phyloP scores from a whole-genome alignment of 73 alveolate genomes.

The Stentor coeruleus region DNA sequence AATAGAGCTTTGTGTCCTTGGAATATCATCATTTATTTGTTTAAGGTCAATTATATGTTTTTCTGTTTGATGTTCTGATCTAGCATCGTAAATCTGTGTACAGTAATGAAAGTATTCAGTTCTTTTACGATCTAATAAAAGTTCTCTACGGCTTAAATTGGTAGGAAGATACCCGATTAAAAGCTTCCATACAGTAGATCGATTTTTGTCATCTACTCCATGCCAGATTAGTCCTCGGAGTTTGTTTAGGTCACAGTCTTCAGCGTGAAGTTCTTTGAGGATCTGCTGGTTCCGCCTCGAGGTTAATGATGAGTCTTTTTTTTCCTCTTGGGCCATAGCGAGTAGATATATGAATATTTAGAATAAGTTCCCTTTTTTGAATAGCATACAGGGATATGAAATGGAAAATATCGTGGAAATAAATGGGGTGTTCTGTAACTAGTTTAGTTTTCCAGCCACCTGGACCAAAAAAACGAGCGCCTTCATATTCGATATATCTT shows the following conservation, averaged over 20 bases:
- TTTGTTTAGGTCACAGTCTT: too few relatives aligned
- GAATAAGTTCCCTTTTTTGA: too few relatives aligned
- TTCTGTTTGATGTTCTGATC: not conserved
- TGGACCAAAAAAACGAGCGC: not conserved
- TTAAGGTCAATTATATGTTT: too few relatives aligned
- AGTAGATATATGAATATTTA: too few relatives aligned
- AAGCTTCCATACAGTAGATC: not conserved
- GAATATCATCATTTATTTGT: not conserved
- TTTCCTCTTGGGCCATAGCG: too few relatives aligned
- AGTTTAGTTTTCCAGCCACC: constrained; percentile 30
- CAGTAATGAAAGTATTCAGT: not conserved
- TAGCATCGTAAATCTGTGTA: not conserved
- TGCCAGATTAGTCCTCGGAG: too few relatives aligned
- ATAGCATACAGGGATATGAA: too few relatives aligned
- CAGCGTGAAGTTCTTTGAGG: too few relatives aligned
- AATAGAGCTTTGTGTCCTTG: not conserved
- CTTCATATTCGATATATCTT: not conserved
- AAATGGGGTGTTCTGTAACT: constrained; percentile 18
- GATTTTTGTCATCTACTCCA: too few relatives aligned
- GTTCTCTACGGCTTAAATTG: not conserved
- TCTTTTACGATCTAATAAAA: not conserved
- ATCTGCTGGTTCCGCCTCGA: too few relatives aligned
- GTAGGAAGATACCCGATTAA: not conserved
- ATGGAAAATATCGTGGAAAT: too few relatives aligned
- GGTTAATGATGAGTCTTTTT: too few relatives aligned